Conservation (phyloP, 176 grass and related monocot genomes). For the Juncus inflexus region DNA sequence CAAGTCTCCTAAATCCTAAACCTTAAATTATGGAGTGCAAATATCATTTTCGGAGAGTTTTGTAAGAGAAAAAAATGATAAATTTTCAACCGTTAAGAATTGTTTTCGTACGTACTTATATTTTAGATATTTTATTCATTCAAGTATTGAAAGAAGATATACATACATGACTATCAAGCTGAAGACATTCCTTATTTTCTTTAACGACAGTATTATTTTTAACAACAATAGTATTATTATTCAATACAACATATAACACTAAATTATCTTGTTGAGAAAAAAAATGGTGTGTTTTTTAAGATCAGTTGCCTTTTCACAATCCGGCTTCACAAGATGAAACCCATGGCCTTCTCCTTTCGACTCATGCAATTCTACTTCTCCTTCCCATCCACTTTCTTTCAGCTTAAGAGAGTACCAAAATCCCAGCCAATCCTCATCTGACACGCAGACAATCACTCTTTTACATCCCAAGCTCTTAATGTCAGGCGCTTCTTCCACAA, state of each 20-base stretch:
- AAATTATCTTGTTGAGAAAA: slow-evolving; percentile 39
- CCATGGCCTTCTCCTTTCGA: slow-evolving; percentile 48
- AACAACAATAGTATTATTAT: too few species aligned
- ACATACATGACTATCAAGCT: too few species aligned
- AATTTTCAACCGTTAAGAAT: background rate
- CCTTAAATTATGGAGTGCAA: background rate
- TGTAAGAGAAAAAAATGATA: background rate
- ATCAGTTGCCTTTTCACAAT: slow-evolving; percentile 23
- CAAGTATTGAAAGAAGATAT: too few species aligned
- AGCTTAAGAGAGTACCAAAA: too few species aligned
- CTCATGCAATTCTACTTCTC: slow-evolving; percentile 45
- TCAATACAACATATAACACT: too few species aligned
- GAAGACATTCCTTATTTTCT: too few species aligned
- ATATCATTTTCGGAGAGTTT: background rate
- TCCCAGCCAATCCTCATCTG: too few species aligned
- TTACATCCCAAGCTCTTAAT: too few species aligned
- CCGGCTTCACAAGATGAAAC: slow-evolving; percentile 41
- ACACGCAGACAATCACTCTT: too few species aligned
- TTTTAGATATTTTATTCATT: background rate
- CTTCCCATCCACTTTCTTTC: slow-evolving; percentile 16
- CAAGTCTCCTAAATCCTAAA: slow-evolving; percentile 45
- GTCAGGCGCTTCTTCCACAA: too few species aligned
- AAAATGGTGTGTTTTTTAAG: slow-evolving; percentile 37
- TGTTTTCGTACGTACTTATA: background rate
- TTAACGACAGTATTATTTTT: too few species aligned